These are phyloP conservation scores for Sclerotinia nivalis DNA, from an alignment of 2,329 filamentous ascomycete species.

Conservation along the genomic window DNA sequence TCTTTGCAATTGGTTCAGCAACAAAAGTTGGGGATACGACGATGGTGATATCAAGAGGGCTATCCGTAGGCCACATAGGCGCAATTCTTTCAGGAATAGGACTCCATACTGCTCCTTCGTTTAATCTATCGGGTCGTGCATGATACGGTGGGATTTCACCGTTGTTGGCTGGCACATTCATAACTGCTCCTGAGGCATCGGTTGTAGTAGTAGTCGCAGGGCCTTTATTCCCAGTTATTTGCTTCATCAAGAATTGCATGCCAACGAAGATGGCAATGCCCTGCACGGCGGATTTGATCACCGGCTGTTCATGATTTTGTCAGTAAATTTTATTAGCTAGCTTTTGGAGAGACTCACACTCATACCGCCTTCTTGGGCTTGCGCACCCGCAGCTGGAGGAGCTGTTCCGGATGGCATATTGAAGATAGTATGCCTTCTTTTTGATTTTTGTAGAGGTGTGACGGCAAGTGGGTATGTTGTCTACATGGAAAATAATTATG, in stretches of 20 bases:
- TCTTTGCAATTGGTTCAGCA: constrained; percentile 65
- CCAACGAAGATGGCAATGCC: constrained; percentile 56
- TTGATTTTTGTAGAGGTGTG: neutral
- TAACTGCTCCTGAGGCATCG: constrained; percentile 54
- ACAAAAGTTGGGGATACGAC: constrained; percentile 77
- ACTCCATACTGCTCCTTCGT: constrained; percentile 64
- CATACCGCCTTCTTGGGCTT: constrained; percentile 37
- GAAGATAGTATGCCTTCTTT: constrained; percentile 23
- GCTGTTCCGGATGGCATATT: constrained; percentile 41
- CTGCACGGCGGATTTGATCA: constrained; percentile 48
- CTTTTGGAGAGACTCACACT: constrained; percentile 35
- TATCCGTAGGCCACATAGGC: constrained; percentile 84
- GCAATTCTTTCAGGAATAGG: constrained; percentile 69
- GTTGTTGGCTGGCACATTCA: constrained; percentile 56
- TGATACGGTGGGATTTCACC: constrained; percentile 64
- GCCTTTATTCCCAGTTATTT: constrained; percentile 52
- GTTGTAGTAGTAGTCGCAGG: constrained; percentile 46
- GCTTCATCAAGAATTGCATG: constrained; percentile 59
- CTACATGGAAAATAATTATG: constrained; percentile 9
- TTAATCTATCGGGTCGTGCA: constrained; percentile 60
- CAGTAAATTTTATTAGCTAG: constrained; percentile 22
- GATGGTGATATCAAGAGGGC: constrained; percentile 77
- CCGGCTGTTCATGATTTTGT: constrained; percentile 33
- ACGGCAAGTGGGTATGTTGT: constrained; percentile 2
- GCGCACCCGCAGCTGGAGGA: constrained; percentile 38